Evolutionary conservation across 2,329 filamentous ascomycete species (phyloP), one percentile per base, ranked within the genome.

Genomic region (Penicillium brevicompactum): DNA sequence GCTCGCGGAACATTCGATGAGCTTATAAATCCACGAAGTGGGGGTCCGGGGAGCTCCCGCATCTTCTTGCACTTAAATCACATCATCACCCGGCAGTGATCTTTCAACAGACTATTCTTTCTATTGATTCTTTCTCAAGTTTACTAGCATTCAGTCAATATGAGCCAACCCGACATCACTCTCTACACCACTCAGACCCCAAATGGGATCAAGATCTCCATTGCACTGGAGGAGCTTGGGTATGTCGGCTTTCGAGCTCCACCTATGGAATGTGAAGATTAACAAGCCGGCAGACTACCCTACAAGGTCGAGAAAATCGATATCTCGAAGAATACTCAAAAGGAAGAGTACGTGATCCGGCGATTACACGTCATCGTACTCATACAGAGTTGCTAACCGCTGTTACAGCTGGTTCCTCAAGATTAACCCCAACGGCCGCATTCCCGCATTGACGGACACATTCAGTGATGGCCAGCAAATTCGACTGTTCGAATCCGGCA

Each of bases 401-500:
- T 44, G n/a, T 8, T 34, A 14, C 24, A 73, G 84, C 14, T 95
- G 90, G 91, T 97, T 93, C 76, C 83, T 95, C 27, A 86, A 87
- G 49, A 95, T 96, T 77, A 96, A 96, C 76, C 92, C 92, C 60
- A 96, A 96, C 72, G 92, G 92, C 61, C 89, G 92, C 63, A 96
- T 96, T 66, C 92, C 92, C 4, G 92, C 92, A 54, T 67, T 96
- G 48, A 94, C 90, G 7, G 92, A 96, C 75, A 89, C 81, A 6
- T 88, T 90, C 71, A 79, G 80, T 5, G 87, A 94, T 71, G 90
- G 90, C 63, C 78, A 88, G 71, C 78, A 80, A 32, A 91, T 96
- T 70, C 82, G 83, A 54, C 72, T 96, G 16, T 96, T 95, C 69
- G 92, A 96, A 76, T 90, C 86, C 60, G 91, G 90, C 54, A 85